A percentile compares a stretch with the other conserved stretches of the same genome.
These are phyloP conservation scores for Sutorius eximius DNA, from an alignment of 1,284 basidiomycete species.

Conservation along the genomic window DNA sequence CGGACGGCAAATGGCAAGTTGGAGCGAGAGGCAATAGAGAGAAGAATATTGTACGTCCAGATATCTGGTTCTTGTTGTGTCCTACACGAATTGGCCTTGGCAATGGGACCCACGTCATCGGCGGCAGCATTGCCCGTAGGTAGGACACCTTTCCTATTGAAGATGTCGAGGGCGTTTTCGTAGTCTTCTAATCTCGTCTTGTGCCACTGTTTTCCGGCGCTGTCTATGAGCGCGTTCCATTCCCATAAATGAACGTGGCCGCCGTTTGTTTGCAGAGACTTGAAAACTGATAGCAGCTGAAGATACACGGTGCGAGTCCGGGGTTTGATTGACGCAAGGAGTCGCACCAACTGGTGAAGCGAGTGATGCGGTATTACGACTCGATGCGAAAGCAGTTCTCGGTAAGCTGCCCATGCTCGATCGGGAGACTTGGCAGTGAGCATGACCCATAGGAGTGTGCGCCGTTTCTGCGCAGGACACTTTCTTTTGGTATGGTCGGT, in stretches of 20 bases:
- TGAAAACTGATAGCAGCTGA: conserved; percentile 62
- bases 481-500: conserved; percentile 12
- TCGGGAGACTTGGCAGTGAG: conserved; percentile 42
- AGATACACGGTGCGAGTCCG: conserved; percentile 60
- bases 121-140: conserved; percentile 14
- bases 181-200: conserved; percentile 57
- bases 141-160: conserved; percentile 53
- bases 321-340: conserved; percentile 50
- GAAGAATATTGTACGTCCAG: conserved; percentile 64
- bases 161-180: conserved; percentile 58
- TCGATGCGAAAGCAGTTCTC: conserved; percentile 36
- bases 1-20: conserved; percentile 44
- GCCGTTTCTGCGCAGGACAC: conserved; percentile 21
- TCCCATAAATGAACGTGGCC: conserved; percentile 57
- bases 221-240: conserved; percentile 73
- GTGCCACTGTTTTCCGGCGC: conserved; percentile 65
- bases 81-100: background rate
- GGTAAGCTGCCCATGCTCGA: conserved; percentile 64
- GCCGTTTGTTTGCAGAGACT: conserved; percentile 50
- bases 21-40: conserved; percentile 61
- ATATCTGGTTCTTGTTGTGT: conserved; percentile 51
- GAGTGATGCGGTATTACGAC: conserved; percentile 47
- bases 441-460: conserved; percentile 29
- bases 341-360: conserved; percentile 60
- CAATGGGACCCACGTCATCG: background rate